Conservation (phyloP, 805 yeast genomes). For the Pichia cephalocereana region DNA sequence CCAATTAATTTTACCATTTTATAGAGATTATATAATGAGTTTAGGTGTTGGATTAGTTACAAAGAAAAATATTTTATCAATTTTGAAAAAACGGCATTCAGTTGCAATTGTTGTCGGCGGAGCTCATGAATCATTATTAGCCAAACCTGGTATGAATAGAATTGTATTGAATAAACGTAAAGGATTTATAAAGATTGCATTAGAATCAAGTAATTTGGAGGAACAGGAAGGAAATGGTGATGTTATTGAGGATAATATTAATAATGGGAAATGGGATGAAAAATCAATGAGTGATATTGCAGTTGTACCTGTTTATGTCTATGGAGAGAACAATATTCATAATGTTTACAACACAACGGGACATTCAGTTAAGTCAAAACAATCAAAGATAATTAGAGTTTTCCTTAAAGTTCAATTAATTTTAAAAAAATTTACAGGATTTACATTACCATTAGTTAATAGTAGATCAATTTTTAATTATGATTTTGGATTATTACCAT, state of each 20-base stretch:
- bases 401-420: conserved; percentile 55
- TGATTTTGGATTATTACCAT: conserved; percentile 87
- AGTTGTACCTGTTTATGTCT: conserved; percentile 81
- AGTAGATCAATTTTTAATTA: conserved; percentile 90
- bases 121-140: conserved; percentile 78
- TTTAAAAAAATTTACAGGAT: conserved; percentile 64
- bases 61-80: conserved; percentile 55
- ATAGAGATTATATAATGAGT: conserved; percentile 74
- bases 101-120: conserved; percentile 93
- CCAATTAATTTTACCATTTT: conserved; percentile 77
- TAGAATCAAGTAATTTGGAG: conserved; percentile 34
- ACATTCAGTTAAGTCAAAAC: neutral
- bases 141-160: conserved; percentile 53
- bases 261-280: conserved; percentile 5
- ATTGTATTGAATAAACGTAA: conserved; percentile 68
- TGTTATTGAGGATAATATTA: conserved; percentile 2
- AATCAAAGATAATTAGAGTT: conserved; percentile 19
- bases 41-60: conserved; percentile 83
- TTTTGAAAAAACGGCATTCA: conserved; percentile 58
- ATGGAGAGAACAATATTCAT: conserved; percentile 73
- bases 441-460: conserved; percentile 84
- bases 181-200: conserved; percentile 84
- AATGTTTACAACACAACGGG: conserved; percentile 28
- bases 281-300: conserved; percentile 48
- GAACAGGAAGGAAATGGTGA: neutral